phyloP scores from a whole-genome alignment of 805 yeast genomes.

The Yarrowia sp. region DNA sequence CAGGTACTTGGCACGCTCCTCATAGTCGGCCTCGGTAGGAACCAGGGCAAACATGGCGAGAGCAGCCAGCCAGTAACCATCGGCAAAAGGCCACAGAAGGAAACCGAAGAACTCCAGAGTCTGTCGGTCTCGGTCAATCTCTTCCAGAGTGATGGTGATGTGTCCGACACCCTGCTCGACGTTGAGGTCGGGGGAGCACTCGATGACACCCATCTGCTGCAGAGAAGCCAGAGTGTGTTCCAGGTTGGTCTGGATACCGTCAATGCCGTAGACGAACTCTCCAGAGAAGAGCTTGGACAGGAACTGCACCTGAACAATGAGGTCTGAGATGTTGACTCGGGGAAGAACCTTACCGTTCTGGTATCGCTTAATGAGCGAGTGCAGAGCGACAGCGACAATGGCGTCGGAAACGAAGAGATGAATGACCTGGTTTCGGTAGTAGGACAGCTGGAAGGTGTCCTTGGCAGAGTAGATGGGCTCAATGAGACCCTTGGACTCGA shows the following conservation, averaged over 20 bases:
- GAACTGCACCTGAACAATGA: slow-evolving; percentile 49
- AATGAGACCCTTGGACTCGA: slow-evolving; percentile 47
- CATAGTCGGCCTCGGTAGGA: slow-evolving; percentile 43
- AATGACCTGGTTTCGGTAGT: slow-evolving; percentile 63
- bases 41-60: slow-evolving; percentile 50
- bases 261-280: slow-evolving; percentile 53
- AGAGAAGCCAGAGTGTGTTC: slow-evolving; percentile 47
- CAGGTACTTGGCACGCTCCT: slow-evolving; percentile 26
- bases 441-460: slow-evolving; percentile 62
- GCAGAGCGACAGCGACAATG: slow-evolving; percentile 55
- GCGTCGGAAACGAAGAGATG: slow-evolving; percentile 63
- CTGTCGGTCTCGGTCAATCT: slow-evolving; percentile 46
- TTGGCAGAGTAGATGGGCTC: slow-evolving; percentile 54
- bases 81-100: slow-evolving; percentile 55
- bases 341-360: slow-evolving; percentile 42
- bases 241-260: slow-evolving; percentile 51
- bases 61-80: slow-evolving; percentile 54
- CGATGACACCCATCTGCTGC: slow-evolving; percentile 48
- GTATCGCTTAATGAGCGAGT: slow-evolving; percentile 48
- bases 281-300: slow-evolving; percentile 51
- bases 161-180: slow-evolving; percentile 41
- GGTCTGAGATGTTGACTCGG: slow-evolving; percentile 45
- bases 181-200: slow-evolving; percentile 42
- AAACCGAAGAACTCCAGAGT: slow-evolving; percentile 54
- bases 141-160: slow-evolving; percentile 38